Conservation (phyloP, 192 early-diverging fungal species). For the Umbelopsis ramanniana region DNA sequence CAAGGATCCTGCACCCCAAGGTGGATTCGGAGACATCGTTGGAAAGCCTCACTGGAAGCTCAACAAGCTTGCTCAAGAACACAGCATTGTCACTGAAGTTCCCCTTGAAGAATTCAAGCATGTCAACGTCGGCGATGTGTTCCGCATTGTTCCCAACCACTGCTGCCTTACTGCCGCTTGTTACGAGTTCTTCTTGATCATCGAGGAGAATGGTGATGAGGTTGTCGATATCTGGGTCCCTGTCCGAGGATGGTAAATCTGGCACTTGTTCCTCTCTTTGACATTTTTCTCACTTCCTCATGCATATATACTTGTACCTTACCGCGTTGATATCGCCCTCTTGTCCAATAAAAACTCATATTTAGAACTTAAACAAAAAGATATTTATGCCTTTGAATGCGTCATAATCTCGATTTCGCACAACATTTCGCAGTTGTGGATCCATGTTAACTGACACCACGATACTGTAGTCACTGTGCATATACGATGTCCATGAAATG, state of each 20-base stretch:
- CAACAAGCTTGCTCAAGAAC: slow-evolving; percentile 38
- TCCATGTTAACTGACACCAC: no score
- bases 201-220: slow-evolving; percentile 30
- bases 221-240: slow-evolving; percentile 43
- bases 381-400: no score
- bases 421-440: no score
- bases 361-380: no score
- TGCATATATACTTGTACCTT: slow-evolving; percentile 10
- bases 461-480: no score
- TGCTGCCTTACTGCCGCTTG: slow-evolving; percentile 39
- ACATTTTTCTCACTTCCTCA: not conserved
- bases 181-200: slow-evolving; percentile 34
- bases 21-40: slow-evolving; percentile 35
- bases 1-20: slow-evolving; percentile 41
- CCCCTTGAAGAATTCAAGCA: slow-evolving; percentile 1
- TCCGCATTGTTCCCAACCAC: slow-evolving; percentile 37
- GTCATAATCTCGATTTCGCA: no score
- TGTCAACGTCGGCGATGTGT: slow-evolving; percentile 28
- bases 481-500: no score
- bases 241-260: slow-evolving; percentile 39
- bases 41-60: slow-evolving; percentile 25
- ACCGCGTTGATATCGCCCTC: not conserved
- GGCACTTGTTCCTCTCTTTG: not conserved
- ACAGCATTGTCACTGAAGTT: slow-evolving; percentile 37
- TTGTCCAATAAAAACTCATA: no score